Evolutionary conservation across 805 yeast species (phyloP), one percentile per base, ranked within the genome.

Genomic region (Grigorovia transvaalensis): DNA sequence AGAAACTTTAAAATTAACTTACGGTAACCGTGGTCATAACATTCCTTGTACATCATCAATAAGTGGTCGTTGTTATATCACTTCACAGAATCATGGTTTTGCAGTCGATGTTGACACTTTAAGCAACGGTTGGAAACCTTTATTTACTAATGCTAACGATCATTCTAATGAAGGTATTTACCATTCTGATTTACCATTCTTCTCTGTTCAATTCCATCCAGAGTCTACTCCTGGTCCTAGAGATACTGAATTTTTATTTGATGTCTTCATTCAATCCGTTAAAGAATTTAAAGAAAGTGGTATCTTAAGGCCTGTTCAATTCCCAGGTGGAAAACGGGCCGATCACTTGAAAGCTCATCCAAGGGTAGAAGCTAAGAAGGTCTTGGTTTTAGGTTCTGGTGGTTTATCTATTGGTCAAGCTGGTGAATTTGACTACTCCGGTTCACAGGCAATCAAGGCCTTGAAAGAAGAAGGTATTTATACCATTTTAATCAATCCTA

Each of bases 191-290:
- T 77, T 85, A 70, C 99, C 99, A 43, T 85, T 77, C 68, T 93
- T 93, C 78, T 93, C 99, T 15, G 98, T 93, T 48, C 99, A 93
- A 76, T 91, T 93, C 79, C 99, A 93, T 70, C 99, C 99, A 27
- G 99, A 93, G 76, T 88, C 97, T 23, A 88, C 96, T 48, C 98
- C 99, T 47, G 99, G 99, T 69, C 99, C 99, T 69, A 82, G 96
- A 69, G 99, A 93, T 70, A 93, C 99, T 50, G 99, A 93, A 73
- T 93, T 90, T 71, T 76, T 93, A 69, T 93, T 93, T 63, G 99
- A 93, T 65, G 89, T 87, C 35, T 93, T 93, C 72, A 85, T 93
- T 65, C 71, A 87, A 58, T 70, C 96, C 48, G 95, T 93, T 49
- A 68, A 77, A 50, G 87, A 84, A 47, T 77, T 71, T 73, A 79